Evolutionary conservation across 139 green algal species (phyloP), one percentile per base, ranked within the genome.

Genomic region (Tetraselmis striata): DNA sequence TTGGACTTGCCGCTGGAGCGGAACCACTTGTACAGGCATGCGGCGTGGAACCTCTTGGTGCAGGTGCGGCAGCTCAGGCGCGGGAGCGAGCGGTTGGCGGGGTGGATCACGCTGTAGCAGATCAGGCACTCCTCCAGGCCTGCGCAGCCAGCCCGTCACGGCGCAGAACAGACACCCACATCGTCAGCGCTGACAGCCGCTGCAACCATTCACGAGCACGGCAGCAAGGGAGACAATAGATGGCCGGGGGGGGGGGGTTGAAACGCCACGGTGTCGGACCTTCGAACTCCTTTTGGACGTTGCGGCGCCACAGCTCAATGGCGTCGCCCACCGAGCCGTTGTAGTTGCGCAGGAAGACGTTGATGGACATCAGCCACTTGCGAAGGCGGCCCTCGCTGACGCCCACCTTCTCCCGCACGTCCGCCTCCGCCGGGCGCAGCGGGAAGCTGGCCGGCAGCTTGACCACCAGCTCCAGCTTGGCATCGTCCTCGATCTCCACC

Each of bases 1-100:
- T 81, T 91, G 78, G 85, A 93, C 90, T 98, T 98, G 76, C 86
- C 88, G 23, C 84, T 91, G 77, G 84, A 92, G 79, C 88, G 90
- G 87, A 99, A 98, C 96, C 96, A 99, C 87, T 97, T 97, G 88
- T 96, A 98, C 29, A 99, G 87, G 87, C 96, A 99, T 1, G 86
- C 87, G 0, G 88, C 86, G 86, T 99, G 96, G 88, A 98, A 99
- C 59, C 91, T 89, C 84, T 98, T 92, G 2, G 77, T 78, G 90
- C 96, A 99, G 1, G 95, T 98, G 29, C 88, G 85, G 94, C 96
- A 99, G n/a, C 77, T 58, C 76, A 99, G 88, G 29, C 87, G 87
- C 1, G 96, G 95, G 85, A 98, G 91, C 82, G 95, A 87, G 11
- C 88, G 88, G 82, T 93, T 93, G n/a, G 89, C 89, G n/a, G 92